Percentiles rank a stretch among this genome's conserved stretches.
These are phyloP conservation scores for Colletotrichum navitas DNA, from an alignment of 2,329 filamentous ascomycete genomes.

Conservation along the genomic window DNA sequence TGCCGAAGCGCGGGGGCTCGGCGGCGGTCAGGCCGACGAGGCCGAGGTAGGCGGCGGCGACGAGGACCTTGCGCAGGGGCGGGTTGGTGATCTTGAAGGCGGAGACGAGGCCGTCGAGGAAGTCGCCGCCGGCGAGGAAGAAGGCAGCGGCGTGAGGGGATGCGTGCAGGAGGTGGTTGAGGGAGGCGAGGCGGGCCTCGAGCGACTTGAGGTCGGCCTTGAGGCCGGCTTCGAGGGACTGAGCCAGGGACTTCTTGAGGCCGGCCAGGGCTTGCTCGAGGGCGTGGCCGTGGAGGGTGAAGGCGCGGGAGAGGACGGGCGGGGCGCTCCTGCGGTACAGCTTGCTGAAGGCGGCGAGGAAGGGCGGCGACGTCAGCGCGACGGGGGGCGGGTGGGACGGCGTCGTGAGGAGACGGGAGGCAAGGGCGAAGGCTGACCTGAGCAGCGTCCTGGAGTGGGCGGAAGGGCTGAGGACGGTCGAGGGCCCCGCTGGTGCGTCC, in stretches of 20 bases:
- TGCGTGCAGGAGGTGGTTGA: slow-evolving; percentile 74
- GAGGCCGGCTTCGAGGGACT: slow-evolving; percentile 71
- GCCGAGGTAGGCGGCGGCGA: slow-evolving; percentile 81
- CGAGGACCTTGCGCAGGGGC: slow-evolving; percentile 73
- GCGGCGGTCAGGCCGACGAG: slow-evolving; percentile 77
- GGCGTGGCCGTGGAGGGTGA: slow-evolving; percentile 61
- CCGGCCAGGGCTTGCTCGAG: slow-evolving; percentile 69
- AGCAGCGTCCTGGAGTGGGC: slow-evolving; percentile 62
- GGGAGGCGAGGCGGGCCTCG: slow-evolving; percentile 65
- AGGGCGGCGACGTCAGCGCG: slow-evolving; percentile 71
- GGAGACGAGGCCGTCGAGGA: slow-evolving; percentile 79
- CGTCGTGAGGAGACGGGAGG: slow-evolving; percentile 65
- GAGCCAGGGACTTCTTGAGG: slow-evolving; percentile 73
- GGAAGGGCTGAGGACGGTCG: slow-evolving; percentile 51
- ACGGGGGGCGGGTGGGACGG: slow-evolving; percentile 55
- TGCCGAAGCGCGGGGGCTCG: slow-evolving; percentile 76
- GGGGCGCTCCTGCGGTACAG: slow-evolving; percentile 75
- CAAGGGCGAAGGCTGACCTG: slow-evolving; percentile 74
- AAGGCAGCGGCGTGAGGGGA: slow-evolving; percentile 70
- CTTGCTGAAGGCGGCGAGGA: slow-evolving; percentile 76
- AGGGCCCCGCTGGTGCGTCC: slow-evolving; percentile 51
- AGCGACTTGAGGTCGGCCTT: slow-evolving; percentile 66
- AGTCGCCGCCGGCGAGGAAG: slow-evolving; percentile 88
- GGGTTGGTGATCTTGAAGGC: slow-evolving; percentile 76
- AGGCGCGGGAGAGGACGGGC: slow-evolving; percentile 59